Evolutionary conservation across 176 grass and related monocot species (phyloP), one percentile per base, ranked within the genome.

Genomic region (Musa troglodytarum): DNA sequence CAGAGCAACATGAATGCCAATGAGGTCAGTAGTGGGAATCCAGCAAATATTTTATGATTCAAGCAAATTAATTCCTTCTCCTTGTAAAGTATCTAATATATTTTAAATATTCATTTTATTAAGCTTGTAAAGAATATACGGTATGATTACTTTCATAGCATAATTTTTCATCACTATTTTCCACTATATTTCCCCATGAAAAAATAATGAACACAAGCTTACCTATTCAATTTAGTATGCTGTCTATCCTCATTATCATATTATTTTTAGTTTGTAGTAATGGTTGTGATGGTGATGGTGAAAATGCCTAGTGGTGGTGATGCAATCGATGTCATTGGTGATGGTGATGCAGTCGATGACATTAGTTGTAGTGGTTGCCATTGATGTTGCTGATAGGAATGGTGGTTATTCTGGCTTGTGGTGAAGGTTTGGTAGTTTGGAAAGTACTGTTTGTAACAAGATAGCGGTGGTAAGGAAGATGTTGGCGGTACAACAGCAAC

Each of bases 1-100:
- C 95, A 99, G 79, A 99, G 95, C 88, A 99, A 99, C 86, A 99
- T 99, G 95, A 99, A 99, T 69, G 95, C 95, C 52, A 99, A 99
- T 71, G 95, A 94, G 95, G 95, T 96, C 76, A 71, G 21, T 82
- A 51, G 68, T 17, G 28, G 15, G 56, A 76, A 16, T 43, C 34
- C 4, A 17, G 3, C 1, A 34, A 17, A 11, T n/a, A 61, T 61
- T 61, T 0, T 6, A 8, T 61, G 57, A 20, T 19, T 20, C 15
- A n/a, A 61, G 17, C 15, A 61, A n/a, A 7, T 15, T n/a, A 19
- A 19, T 7, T 61, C 15, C 57, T 19, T 61, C 14, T n/a, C n/a
- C 34, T 61, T 61, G 14, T 61, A 8, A 8, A 61, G 57, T 8
- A 61, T 61, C 15, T 61, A 57, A 12, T 61, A 8, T 1, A 0